phyloP scores from a whole-genome alignment of 257 asterid species.

The Gentiana macrophylla region DNA sequence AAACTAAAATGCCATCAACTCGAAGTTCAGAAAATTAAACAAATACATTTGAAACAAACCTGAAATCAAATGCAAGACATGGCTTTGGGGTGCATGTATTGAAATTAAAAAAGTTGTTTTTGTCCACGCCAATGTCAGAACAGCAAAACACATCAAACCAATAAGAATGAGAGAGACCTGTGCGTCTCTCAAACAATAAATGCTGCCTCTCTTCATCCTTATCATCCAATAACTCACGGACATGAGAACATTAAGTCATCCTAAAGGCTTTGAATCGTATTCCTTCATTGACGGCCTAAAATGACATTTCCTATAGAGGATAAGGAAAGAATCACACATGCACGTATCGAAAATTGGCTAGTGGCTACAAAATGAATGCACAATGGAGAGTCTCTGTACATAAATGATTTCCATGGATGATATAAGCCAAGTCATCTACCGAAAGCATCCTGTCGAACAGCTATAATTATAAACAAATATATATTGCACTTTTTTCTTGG shows the following conservation, averaged over 20 bases:
- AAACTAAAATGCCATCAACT: too few species aligned
- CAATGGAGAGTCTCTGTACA: too few species aligned
- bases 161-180: constrained; percentile 84
- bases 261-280: too few species aligned
- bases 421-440: too few species aligned
- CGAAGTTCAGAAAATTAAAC: too few species aligned
- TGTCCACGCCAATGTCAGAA: constrained; percentile 61
- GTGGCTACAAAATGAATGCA: too few species aligned
- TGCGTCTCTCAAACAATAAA: constrained; percentile 51
- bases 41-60: constrained; percentile 34
- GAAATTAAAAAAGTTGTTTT: constrained; percentile 57
- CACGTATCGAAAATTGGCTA: too few species aligned
- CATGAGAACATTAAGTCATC: too few species aligned
- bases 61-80: constrained; percentile 34
- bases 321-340: not conserved
- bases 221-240: constrained; percentile 16
- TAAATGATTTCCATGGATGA: too few species aligned
- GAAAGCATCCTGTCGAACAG: too few species aligned
- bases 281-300: constrained; percentile 6
- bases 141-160: constrained; percentile 53
- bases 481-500: too few species aligned
- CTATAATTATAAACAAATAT: too few species aligned
- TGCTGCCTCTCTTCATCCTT: constrained; percentile 93
- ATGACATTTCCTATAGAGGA: constrained; percentile 21
- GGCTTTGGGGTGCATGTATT: constrained; percentile 39